Evolutionary conservation across 1,284 basidiomycete genomes (phyloP), one percentile per base, ranked within the genome.

Genomic region (Ustilago loliicola): DNA sequence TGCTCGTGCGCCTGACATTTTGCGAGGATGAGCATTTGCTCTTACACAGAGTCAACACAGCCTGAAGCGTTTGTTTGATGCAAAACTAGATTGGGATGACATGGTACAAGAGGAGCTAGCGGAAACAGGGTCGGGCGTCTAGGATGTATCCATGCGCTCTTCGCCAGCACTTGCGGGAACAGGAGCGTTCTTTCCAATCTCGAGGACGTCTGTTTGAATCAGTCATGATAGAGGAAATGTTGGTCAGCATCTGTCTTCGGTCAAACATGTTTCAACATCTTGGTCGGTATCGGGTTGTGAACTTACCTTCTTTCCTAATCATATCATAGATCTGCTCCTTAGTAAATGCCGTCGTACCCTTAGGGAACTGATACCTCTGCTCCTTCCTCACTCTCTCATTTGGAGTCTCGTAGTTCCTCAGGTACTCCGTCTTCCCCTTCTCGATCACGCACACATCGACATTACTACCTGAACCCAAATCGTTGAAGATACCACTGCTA

Each of bases 401-500:
- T 15, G 84, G 84, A 40, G 72, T 85, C 10, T 74, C 76, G 72
- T 83, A 84, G 66, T 85, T 84, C 45, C 85, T 65, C 48, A 84
- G 63, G 54, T 81, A 80, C 56, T 86, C 81, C 0, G 85, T 85
- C 54, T 72, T 70, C n/a, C 70, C 56, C 53, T 85, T 82, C 27
- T 82, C 81, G 65, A 99, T 97, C 70, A 99, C 91, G 86, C 95
- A 96, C 0, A 96, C 96, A 87, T 99, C 97, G 81, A 99, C 92
- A 86, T 99, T 99, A 23, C 93, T 95, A 59, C 97, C 97, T 0
- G 95, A 98, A 10, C 97, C 97, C 47, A 99, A 90, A 89, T 99
- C 97, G 89, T 99, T 99, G 90, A 98, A 99, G 86, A 99, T 96
- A 90, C 97, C 97, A 1, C 94, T 93, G 53, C 92, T 92, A 84